Conservation (phyloP, 257 asterid species). For the Jaltomata sinuosa region DNA sequence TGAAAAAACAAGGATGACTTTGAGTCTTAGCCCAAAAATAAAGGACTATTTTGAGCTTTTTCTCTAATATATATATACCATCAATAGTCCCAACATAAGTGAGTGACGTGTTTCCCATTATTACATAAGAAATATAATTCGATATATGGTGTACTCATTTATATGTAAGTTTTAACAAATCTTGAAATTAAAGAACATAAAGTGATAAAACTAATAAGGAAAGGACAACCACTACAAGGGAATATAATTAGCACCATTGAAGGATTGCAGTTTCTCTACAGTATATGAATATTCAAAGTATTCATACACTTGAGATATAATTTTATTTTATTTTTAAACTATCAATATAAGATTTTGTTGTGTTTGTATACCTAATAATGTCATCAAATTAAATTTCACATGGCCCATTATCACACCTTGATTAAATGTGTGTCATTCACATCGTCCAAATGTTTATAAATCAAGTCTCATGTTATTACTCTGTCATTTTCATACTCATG, state of each 20-base stretch:
- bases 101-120: background rate
- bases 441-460: too few relatives aligned
- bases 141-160: background rate
- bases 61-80: background rate
- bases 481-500: too few relatives aligned
- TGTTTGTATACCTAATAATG: too few relatives aligned
- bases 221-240: background rate
- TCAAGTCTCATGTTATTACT: too few relatives aligned
- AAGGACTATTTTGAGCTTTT: background rate
- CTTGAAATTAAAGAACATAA: background rate
- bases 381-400: too few relatives aligned
- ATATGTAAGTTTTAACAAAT: background rate
- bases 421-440: too few relatives aligned
- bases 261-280: background rate
- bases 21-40: background rate
- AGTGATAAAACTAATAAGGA: background rate
- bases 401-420: too few relatives aligned
- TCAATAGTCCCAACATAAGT: background rate
- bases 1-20: background rate
- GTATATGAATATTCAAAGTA: too few relatives aligned
- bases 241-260: background rate
- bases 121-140: background rate
- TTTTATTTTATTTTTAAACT: too few relatives aligned
- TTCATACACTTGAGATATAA: too few relatives aligned
- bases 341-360: too few relatives aligned